A percentile compares a stretch with the other conserved stretches of the same genome.
Conservation (phyloP, 2,329 filamentous ascomycete genomes). For the Colletotrichum sp. region DNA sequence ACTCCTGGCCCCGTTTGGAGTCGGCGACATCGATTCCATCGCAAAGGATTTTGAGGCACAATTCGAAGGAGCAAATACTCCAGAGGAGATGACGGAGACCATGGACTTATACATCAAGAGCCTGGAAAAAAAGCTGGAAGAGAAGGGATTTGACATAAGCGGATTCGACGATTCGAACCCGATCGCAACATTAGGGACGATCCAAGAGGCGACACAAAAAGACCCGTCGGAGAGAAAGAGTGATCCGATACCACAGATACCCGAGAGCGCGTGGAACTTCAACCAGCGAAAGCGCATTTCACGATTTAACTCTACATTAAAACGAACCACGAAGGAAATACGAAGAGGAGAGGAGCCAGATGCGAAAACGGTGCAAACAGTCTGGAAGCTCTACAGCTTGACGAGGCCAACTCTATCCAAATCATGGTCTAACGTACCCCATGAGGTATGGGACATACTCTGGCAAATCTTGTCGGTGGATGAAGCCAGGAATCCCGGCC, state of each 20-base stretch:
- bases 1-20: slow-evolving; percentile 35
- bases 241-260: slow-evolving; percentile 34
- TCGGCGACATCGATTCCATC: slow-evolving; percentile 53
- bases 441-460: slow-evolving; percentile 65
- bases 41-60: slow-evolving; percentile 24
- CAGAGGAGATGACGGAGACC: slow-evolving; percentile 36
- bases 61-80: slow-evolving; percentile 25
- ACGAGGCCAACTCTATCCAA: slow-evolving; percentile 48
- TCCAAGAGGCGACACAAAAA: slow-evolving; percentile 21
- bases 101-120: slow-evolving; percentile 40
- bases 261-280: slow-evolving; percentile 37
- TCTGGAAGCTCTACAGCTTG: slow-evolving; percentile 56
- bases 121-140: slow-evolving; percentile 26
- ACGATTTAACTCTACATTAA: slow-evolving; percentile 37
- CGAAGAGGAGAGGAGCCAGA: slow-evolving; percentile 25
- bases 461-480: slow-evolving; percentile 66
- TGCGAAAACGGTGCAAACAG: slow-evolving; percentile 38
- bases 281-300: slow-evolving; percentile 42
- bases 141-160: slow-evolving; percentile 9
- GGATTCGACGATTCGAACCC: slow-evolving; percentile 14
- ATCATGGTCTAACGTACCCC: slow-evolving; percentile 59
- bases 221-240: slow-evolving; percentile 17
- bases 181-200: slow-evolving; percentile 9
- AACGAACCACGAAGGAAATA: slow-evolving; percentile 30
- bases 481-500: slow-evolving; percentile 53